These are phyloP conservation scores for Zymoseptoria passerinii DNA, from an alignment of 2,329 filamentous ascomycete species.

Conservation along the genomic window DNA sequence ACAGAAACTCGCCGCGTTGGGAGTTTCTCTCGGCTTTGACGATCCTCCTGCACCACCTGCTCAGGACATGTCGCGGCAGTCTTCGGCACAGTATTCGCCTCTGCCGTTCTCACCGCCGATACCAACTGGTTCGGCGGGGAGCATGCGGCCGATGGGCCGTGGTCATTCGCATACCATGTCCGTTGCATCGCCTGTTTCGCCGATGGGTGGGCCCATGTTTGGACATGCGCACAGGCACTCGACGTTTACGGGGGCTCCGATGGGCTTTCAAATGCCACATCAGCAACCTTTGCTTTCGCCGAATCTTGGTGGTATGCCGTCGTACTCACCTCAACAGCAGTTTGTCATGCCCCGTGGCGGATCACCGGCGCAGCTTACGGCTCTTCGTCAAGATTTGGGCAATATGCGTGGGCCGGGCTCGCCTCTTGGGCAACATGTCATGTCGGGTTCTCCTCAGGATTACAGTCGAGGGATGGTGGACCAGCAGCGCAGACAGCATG, in stretches of 20 bases:
- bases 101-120: slow-evolving; percentile 78
- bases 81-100: slow-evolving; percentile 65
- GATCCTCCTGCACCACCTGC: slow-evolving; percentile 44
- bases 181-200: slow-evolving; percentile 64
- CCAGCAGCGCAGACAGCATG: slow-evolving; percentile 38
- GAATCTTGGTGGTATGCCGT: slow-evolving; percentile 41
- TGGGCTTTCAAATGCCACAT: slow-evolving; percentile 52
- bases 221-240: slow-evolving; percentile 63
- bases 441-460: slow-evolving; percentile 23
- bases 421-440: slow-evolving; percentile 44
- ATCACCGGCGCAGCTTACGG: slow-evolving; percentile 38
- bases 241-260: slow-evolving; percentile 54
- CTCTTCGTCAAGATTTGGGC: slow-evolving; percentile 24
- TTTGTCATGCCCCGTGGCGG: slow-evolving; percentile 30
- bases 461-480: slow-evolving; percentile 36
- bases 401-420: slow-evolving; percentile 43
- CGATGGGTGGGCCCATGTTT: slow-evolving; percentile 44
- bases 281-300: slow-evolving; percentile 32
- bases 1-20: slow-evolving; percentile 83
- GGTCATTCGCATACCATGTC: slow-evolving; percentile 48
- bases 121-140: slow-evolving; percentile 68
- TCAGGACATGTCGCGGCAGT: slow-evolving; percentile 50
- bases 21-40: slow-evolving; percentile 72
- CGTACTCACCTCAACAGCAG: slow-evolving; percentile 30
- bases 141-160: slow-evolving; percentile 34